phyloP scores from a whole-genome alignment of 73 alveolate genomes.

The Blepharisma japonicum region DNA sequence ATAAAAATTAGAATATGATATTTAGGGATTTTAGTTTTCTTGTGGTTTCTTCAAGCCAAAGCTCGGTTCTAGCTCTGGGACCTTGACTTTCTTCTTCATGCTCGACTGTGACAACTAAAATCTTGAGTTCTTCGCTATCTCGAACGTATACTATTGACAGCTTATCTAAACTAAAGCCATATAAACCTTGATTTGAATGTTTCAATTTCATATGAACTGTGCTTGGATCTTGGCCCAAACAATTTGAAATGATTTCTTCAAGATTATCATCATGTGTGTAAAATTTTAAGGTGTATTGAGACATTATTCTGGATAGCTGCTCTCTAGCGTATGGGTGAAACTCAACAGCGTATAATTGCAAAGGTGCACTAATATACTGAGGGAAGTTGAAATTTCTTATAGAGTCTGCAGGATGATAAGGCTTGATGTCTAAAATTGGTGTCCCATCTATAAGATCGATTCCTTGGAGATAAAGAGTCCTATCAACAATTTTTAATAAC shows the following conservation, averaged over 20 bases:
- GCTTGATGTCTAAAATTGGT: constrained; percentile 88
- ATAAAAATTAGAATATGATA: too few species aligned
- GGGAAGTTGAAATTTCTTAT: background rate
- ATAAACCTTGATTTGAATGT: constrained; percentile 1
- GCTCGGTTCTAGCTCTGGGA: background rate
- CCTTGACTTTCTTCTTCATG: background rate
- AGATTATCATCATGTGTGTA: background rate
- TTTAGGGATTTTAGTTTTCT: background rate
- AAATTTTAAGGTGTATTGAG: background rate
- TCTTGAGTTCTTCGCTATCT: background rate
- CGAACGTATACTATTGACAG: background rate
- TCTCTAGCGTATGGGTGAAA: background rate
- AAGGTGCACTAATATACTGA: background rate
- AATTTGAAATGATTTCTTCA: background rate
- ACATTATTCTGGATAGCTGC: background rate
- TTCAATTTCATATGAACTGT: constrained; percentile 15
- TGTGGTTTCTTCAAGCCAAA: background rate
- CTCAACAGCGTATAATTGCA: background rate
- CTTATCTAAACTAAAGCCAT: background rate
- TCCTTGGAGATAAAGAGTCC: constrained; percentile 68
- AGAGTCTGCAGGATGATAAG: constrained; percentile 62
- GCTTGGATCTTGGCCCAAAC: constrained; percentile 10
- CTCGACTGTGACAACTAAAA: background rate
- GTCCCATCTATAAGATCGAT: constrained; percentile 87
- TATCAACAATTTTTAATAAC: constrained; percentile 58